Conservation (phyloP, 2,329 filamentous ascomycete genomes). For the Aureobasidium sp. region DNA sequence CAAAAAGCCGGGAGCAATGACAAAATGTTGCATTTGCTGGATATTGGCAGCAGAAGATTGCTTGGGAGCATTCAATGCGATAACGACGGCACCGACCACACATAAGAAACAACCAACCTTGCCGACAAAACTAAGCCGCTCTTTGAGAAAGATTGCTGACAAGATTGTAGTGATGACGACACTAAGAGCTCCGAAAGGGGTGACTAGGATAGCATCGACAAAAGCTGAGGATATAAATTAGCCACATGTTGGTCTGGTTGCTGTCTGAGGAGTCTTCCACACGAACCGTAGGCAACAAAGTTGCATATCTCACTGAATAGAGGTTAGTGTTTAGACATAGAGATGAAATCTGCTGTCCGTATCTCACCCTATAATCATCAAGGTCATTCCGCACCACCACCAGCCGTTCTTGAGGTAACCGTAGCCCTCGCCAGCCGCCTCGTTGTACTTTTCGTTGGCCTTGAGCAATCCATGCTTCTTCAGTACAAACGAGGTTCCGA, state of each 20-base stretch:
- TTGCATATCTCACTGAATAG: slow-evolving; percentile 68
- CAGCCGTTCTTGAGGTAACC: slow-evolving; percentile 90
- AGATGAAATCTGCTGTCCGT: neutral
- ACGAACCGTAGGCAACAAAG: slow-evolving; percentile 72
- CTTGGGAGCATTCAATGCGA: slow-evolving; percentile 84
- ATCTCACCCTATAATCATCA: slow-evolving; percentile 75
- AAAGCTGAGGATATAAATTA: neutral
- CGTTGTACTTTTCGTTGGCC: slow-evolving; percentile 93
- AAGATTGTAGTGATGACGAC: slow-evolving; percentile 89
- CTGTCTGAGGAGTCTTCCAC: neutral
- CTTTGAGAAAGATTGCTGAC: slow-evolving; percentile 91
- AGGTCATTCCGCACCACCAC: slow-evolving; percentile 93
- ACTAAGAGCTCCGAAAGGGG: slow-evolving; percentile 79
- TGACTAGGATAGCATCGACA: slow-evolving; percentile 91
- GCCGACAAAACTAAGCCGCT: slow-evolving; percentile 87
- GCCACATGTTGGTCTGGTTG: neutral
- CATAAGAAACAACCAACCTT: slow-evolving; percentile 95
- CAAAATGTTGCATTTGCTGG: slow-evolving; percentile 83
- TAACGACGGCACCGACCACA: slow-evolving; percentile 85
- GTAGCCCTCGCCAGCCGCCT: slow-evolving; percentile 92
- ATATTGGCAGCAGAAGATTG: slow-evolving; percentile 80
- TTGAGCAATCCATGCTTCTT: slow-evolving; percentile 88
- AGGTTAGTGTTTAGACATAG: neutral
- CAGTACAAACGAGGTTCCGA: slow-evolving; percentile 88
- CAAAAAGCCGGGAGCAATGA: slow-evolving; percentile 79